Evolutionary conservation across 139 green algal species (phyloP).

Genomic region (Limnomonas spitsbergensis): DNA sequence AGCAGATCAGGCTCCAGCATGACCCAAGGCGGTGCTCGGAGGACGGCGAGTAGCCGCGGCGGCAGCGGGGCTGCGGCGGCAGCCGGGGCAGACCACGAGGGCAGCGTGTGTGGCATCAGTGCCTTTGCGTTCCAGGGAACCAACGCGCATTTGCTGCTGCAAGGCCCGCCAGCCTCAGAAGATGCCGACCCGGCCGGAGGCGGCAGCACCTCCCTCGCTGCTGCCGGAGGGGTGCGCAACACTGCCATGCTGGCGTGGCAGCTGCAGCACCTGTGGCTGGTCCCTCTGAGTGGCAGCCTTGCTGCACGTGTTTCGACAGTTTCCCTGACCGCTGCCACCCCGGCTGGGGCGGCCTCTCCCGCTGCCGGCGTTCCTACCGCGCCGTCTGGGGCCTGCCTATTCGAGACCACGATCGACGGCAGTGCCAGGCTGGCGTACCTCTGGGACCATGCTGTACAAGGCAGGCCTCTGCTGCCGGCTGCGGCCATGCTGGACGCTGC

Average conservation of each 20-base stretch:
- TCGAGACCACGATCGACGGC: not conserved
- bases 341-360: no score
- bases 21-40: no score
- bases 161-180: not conserved
- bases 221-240: no score
- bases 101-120: conserved; percentile 17
- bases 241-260: conserved; percentile 16
- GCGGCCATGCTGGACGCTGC: conserved; percentile 32
- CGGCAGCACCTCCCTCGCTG: not conserved
- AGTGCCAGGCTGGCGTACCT: conserved; percentile 18
- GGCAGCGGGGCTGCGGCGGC: no score
- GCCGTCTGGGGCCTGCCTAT: not conserved
- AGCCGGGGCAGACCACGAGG: no score
- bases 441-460: conserved; percentile 27
- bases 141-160: conserved; percentile 67
- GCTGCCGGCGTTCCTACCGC: conserved; percentile 20
- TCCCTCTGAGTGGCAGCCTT: conserved; percentile 9
- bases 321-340: no score
- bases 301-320: not conserved
- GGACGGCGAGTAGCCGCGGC: no score
- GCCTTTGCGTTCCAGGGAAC: conserved; percentile 51
- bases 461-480: conserved; percentile 33
- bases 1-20: no score
- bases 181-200: not conserved
- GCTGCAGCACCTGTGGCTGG: conserved; percentile 10